phyloP scores from a whole-genome alignment of 2,329 filamentous ascomycete genomes.

The Penicillium digitatum region DNA sequence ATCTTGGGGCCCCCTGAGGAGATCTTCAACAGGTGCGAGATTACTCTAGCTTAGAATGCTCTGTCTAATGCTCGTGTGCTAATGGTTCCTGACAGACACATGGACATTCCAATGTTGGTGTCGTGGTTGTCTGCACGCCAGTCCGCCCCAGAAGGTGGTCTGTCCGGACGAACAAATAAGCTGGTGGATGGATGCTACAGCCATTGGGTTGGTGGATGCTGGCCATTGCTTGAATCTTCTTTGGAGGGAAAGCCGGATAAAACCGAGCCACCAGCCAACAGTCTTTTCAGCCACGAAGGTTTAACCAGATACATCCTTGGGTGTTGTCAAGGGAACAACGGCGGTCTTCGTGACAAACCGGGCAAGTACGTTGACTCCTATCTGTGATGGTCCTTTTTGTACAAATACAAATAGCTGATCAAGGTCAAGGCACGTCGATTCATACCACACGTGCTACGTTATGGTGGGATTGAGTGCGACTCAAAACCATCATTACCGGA shows the following conservation, averaged over 20 bases:
- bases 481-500: conserved; percentile 61
- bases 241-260: conserved; percentile 52
- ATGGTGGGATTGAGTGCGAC: conserved; percentile 78
- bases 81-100: conserved; percentile 52
- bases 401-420: conserved; percentile 20
- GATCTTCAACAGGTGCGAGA: conserved; percentile 65
- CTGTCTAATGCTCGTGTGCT: neutral
- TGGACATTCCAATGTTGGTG: conserved; percentile 72
- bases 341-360: conserved; percentile 90
- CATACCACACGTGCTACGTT: conserved; percentile 91
- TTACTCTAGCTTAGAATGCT: neutral
- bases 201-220: conserved; percentile 95
- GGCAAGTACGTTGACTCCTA: conserved; percentile 61
- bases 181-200: conserved; percentile 97
- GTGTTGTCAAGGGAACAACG: conserved; percentile 75
- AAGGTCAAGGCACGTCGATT: conserved; percentile 64
- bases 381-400: neutral
- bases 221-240: conserved; percentile 81
- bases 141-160: conserved; percentile 85
- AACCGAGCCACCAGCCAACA: conserved; percentile 26
- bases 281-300: conserved; percentile 74
- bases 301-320: conserved; percentile 83
- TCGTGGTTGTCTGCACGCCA: conserved; percentile 88
- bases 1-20: conserved; percentile 76
- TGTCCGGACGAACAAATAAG: conserved; percentile 93